These are phyloP conservation scores for Pichia sp. DNA, from an alignment of 1,139 yeast genomes.

Conservation along the genomic window DNA sequence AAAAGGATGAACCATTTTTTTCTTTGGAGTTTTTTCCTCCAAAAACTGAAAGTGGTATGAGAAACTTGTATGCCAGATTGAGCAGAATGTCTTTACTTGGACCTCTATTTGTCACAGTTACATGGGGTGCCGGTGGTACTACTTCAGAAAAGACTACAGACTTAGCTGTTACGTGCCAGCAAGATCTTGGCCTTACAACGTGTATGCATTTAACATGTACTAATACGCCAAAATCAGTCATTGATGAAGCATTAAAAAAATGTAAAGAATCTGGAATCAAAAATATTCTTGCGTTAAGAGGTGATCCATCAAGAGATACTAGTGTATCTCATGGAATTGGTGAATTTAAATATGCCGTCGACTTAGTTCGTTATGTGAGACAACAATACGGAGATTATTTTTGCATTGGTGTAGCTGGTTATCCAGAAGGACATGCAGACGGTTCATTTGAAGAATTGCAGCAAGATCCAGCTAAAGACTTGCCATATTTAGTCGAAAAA, in stretches of 20 bases:
- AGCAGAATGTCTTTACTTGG: slow-evolving; percentile 83
- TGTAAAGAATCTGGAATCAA: slow-evolving; percentile 77
- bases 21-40: slow-evolving; percentile 98
- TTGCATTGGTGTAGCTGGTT: slow-evolving; percentile 64
- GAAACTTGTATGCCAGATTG: slow-evolving; percentile 78
- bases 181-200: slow-evolving; percentile 73
- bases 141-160: slow-evolving; percentile 84
- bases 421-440: slow-evolving; percentile 81
- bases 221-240: slow-evolving; percentile 69
- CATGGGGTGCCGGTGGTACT: slow-evolving; percentile 99
- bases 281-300: slow-evolving; percentile 87
- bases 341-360: slow-evolving; percentile 78
- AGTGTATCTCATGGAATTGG: slow-evolving; percentile 97
- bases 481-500: slow-evolving; percentile 75
- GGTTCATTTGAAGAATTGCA: slow-evolving; percentile 51
- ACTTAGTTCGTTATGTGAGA: slow-evolving; percentile 74
- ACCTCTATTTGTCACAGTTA: slow-evolving; percentile 84
- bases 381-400: slow-evolving; percentile 43
- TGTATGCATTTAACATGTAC: slow-evolving; percentile 96
- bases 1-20: slow-evolving; percentile 50
- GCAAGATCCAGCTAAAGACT: slow-evolving; percentile 59
- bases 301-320: slow-evolving; percentile 90
- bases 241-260: slow-evolving; percentile 67
- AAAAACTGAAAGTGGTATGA: slow-evolving; percentile 70
- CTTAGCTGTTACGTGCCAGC: slow-evolving; percentile 71